Percentiles rank a stretch among this genome's conserved stretches.
phyloP scores from a whole-genome alignment of 495 filamentous ascomycete species.

The Hypoxylon cercidicola region DNA sequence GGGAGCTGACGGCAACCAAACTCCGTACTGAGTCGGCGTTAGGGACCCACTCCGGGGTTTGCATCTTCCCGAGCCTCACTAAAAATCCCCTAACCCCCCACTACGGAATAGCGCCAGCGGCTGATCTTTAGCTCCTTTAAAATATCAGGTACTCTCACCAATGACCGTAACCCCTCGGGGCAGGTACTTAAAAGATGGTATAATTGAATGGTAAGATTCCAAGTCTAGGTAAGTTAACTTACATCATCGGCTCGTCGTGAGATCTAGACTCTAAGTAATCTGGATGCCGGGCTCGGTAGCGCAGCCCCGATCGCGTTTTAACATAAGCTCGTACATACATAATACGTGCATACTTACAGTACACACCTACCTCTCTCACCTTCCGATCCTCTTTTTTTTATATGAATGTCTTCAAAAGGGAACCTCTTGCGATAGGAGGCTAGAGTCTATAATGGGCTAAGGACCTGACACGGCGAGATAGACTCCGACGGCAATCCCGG shows the following conservation, averaged over 20 bases:
- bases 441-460: conserved; percentile 10
- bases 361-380: conserved; percentile 38
- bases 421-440: neutral
- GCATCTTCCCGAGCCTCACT: conserved; percentile 12
- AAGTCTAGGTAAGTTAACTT: neutral
- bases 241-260: conserved; percentile 6
- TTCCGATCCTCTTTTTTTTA: conserved; percentile 9
- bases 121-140: neutral
- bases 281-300: conserved; percentile 12
- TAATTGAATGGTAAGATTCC: neutral
- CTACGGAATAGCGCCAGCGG: neutral
- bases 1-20: conserved; percentile 8
- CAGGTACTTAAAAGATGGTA: neutral
- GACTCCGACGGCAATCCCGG: conserved; percentile 32
- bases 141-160: neutral
- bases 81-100: neutral
- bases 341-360: neutral
- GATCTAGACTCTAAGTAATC: conserved; percentile 22
- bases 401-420: conserved; percentile 8
- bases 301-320: conserved; percentile 8
- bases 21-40: conserved; percentile 24
- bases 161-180: neutral
- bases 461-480: conserved; percentile 30
- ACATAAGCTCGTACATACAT: conserved; percentile 17
- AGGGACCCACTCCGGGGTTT: conserved; percentile 20